Conservation (phyloP, 1,284 basidiomycete species). For the Cryptococcus depauperatus region DNA sequence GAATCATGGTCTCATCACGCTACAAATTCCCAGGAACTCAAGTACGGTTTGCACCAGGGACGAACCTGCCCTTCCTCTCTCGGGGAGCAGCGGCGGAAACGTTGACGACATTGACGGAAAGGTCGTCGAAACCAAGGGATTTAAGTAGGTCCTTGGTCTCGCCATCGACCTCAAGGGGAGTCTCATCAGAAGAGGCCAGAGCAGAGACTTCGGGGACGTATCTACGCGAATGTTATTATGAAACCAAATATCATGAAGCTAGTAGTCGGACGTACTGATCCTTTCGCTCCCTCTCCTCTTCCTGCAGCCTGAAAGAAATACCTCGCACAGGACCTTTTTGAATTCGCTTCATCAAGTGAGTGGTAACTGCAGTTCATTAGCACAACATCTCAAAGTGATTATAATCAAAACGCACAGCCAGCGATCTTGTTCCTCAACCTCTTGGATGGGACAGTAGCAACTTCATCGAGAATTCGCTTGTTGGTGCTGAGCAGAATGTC, state of each 20-base stretch:
- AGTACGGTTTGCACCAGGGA: constrained; percentile 64
- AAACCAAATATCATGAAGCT: background rate
- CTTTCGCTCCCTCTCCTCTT: constrained; percentile 99
- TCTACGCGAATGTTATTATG: constrained; percentile 11
- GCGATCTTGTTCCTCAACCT: constrained; percentile 99
- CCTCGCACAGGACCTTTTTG: constrained; percentile 98
- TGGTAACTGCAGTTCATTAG: constrained; percentile 59
- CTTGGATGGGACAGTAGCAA: constrained; percentile 95
- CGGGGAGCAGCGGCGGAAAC: constrained; percentile 56
- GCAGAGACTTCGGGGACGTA: constrained; percentile 95
- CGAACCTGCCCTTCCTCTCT: constrained; percentile 70
- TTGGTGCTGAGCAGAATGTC: constrained; percentile 57
- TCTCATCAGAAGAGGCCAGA: constrained; percentile 63
- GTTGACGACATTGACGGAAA: constrained; percentile 64
- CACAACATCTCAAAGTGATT: background rate
- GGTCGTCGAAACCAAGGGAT: constrained; percentile 82
- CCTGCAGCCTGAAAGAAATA: constrained; percentile 99
- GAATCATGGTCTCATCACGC: constrained; percentile 4
- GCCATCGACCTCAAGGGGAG: constrained; percentile 73
- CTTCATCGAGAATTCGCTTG: constrained; percentile 99
- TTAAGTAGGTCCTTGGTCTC: constrained; percentile 90
- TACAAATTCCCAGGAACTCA: constrained; percentile 10
- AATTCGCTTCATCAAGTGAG: constrained; percentile 99
- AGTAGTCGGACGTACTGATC: constrained; percentile 55
- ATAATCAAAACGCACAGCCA: constrained; percentile 53